These are phyloP conservation scores for Eruca vesicaria DNA, from an alignment of 441 rosid genomes.

Conservation along the genomic window DNA sequence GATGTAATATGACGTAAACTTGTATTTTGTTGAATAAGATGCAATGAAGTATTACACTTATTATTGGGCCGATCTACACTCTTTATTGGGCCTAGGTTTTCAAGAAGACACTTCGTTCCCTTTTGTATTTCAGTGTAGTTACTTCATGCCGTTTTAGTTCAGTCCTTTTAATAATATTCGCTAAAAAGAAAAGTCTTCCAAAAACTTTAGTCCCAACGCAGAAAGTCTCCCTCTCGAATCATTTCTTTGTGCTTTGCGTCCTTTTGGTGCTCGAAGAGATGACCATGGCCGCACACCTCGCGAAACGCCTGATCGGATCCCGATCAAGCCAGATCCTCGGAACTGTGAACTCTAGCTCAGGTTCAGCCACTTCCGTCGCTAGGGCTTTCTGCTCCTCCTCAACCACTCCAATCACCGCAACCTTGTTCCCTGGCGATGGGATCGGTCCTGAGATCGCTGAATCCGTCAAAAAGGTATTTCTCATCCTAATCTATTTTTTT, in stretches of 20 bases:
- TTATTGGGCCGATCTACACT: constrained; percentile 4
- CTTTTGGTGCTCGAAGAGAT: constrained; percentile 25
- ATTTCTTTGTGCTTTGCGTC: constrained; percentile 6
- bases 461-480: constrained; percentile 78
- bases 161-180: not conserved
- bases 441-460: constrained; percentile 95
- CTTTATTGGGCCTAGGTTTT: constrained; percentile 1
- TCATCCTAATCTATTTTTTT: not conserved
- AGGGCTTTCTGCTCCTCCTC: constrained; percentile 51
- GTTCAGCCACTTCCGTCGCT: constrained; percentile 25
- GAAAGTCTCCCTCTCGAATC: constrained; percentile 13
- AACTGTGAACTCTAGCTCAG: constrained; percentile 27
- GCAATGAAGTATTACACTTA: not conserved
- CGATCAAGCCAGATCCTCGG: constrained; percentile 50
- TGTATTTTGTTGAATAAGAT: not conserved
- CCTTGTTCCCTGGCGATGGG: constrained; percentile 91
- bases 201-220: constrained; percentile 8
- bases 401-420: constrained; percentile 62
- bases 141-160: constrained; percentile 1
- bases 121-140: not conserved
- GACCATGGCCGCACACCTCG: constrained; percentile 63
- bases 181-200: not conserved
- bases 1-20: constrained; percentile 18
- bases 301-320: constrained; percentile 52
- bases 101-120: not conserved